phyloP scores from a whole-genome alignment of 352 stramenopile species.

The Nothophytophthora sp. region DNA sequence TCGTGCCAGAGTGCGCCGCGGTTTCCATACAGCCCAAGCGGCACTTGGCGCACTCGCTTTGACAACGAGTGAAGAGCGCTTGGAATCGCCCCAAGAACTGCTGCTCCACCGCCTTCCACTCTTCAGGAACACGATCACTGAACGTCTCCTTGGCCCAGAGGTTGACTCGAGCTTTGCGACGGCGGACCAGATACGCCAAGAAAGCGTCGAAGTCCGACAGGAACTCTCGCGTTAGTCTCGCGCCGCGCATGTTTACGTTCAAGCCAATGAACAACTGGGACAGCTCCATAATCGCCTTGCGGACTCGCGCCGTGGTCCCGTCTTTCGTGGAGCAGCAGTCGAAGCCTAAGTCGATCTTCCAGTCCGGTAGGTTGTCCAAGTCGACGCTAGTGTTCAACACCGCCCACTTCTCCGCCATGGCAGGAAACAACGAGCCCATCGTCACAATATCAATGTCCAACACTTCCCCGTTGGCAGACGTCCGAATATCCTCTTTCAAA shows the following conservation, averaged over 20 bases:
- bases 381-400: constrained; percentile 4
- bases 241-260: constrained; percentile 3
- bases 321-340: constrained; percentile 21
- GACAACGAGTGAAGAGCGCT: constrained; percentile 56
- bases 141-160: constrained; percentile 47
- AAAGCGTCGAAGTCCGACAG: constrained; percentile 61
- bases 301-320: constrained; percentile 13
- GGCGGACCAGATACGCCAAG: constrained; percentile 54
- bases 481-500: constrained; percentile 30
- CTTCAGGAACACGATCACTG: constrained; percentile 35
- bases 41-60: constrained; percentile 50
- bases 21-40: constrained; percentile 69
- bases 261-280: constrained; percentile 31
- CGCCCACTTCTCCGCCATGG: constrained; percentile 40
- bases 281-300: constrained; percentile 26
- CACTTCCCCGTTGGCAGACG: constrained; percentile 14
- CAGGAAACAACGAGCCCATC: constrained; percentile 31
- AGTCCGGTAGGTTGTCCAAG: constrained; percentile 38
- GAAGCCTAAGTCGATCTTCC: constrained; percentile 49
- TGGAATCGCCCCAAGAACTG: constrained; percentile 48
- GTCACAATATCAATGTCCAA: constrained; percentile 31
- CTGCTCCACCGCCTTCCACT: constrained; percentile 50
- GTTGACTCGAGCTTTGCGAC: constrained; percentile 47
- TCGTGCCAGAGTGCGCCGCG: constrained; percentile 28
- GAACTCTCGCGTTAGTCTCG: constrained; percentile 20